Evolutionary conservation across 1,139 yeast species (phyloP).

Genomic region (Taiozyma sp.): DNA sequence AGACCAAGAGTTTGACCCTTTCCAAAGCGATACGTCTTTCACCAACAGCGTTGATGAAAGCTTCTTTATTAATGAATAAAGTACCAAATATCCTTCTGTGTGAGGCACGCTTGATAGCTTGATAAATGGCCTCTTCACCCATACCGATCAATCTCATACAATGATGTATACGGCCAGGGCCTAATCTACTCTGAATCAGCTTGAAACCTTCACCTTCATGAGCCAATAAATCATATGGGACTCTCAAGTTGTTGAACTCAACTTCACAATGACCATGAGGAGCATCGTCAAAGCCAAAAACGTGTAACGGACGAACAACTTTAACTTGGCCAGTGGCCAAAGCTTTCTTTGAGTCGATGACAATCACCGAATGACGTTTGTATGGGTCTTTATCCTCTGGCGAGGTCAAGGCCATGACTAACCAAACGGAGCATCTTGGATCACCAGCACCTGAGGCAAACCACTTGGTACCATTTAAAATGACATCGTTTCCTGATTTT

Average conservation of each 20-base stretch:
- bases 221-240: slow-evolving; percentile 44
- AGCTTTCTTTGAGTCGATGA: slow-evolving; percentile 51
- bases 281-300: slow-evolving; percentile 67
- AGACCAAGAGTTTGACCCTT: slow-evolving; percentile 52
- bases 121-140: slow-evolving; percentile 56
- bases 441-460: slow-evolving; percentile 77
- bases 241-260: slow-evolving; percentile 46
- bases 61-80: slow-evolving; percentile 49
- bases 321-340: slow-evolving; percentile 47
- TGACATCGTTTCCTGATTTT: slow-evolving; percentile 46
- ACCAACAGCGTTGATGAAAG: slow-evolving; percentile 49
- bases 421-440: slow-evolving; percentile 58
- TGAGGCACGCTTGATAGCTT: slow-evolving; percentile 52
- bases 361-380: slow-evolving; percentile 56
- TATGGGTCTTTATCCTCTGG: slow-evolving; percentile 36
- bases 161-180: slow-evolving; percentile 74
- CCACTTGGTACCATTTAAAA: slow-evolving; percentile 64
- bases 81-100: slow-evolving; percentile 54
- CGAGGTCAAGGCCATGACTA: slow-evolving; percentile 62
- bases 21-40: slow-evolving; percentile 55
- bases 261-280: slow-evolving; percentile 75
- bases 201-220: slow-evolving; percentile 61
- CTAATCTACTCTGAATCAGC: slow-evolving; percentile 64
- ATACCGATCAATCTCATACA: slow-evolving; percentile 69
- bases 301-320: slow-evolving; percentile 50